Base-by-base conservation (phyloP, 2,329 filamentous ascomycete species). In the Ramularia collo-cygni region DNA sequence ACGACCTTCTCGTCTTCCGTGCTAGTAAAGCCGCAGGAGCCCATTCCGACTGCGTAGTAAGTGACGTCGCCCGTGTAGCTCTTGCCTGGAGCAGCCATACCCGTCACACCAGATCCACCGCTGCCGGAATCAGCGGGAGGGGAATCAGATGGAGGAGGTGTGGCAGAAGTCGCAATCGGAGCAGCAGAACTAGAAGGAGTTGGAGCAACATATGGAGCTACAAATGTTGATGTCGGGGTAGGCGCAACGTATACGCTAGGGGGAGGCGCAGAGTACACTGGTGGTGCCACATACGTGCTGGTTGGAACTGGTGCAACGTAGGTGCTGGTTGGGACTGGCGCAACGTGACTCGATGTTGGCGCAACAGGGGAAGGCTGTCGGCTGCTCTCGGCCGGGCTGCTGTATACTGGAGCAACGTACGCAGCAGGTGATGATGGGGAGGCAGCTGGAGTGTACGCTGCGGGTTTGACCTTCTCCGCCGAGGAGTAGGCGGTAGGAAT, bases 11-110 rank as follows among this genome's bases (percentile, higher is more conserved):
- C 69, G 3, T 57, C 61, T 48, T 63, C 77, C 33, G 68, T 58
- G 64, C 79, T 79, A 50, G 77, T 74, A 27, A 60, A 62, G 38
- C 84, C 85, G 57, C 86, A 92, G 15, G 81, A 64, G 43, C 82
- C 81, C 7, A 83, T 58, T 29, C 81, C 85, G 34, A 82, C 68
- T 28, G 70, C 65, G 67, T 85, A 93, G 70, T 77, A 89, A 43
- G 86, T 92, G 51, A 86, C 71, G 35, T 88, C 75, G 46, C 85
- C 85, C 0, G 58, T 56, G 66, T 62, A 70, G 19, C 52, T 60
- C 18, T 56, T 55, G 35, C 62, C 66, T 7, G 59, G 43, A 17
- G 57, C 51, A 34, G 58, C 62, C 19, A 49, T 46, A 18, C 56
- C 60, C 19, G 17, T 31, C n/a, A 40, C 13, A 15, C 40, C 28